Evolutionary conservation across 1,139 yeast genomes (phyloP).

Genomic region (Meyerozyma guilliermondii): DNA sequence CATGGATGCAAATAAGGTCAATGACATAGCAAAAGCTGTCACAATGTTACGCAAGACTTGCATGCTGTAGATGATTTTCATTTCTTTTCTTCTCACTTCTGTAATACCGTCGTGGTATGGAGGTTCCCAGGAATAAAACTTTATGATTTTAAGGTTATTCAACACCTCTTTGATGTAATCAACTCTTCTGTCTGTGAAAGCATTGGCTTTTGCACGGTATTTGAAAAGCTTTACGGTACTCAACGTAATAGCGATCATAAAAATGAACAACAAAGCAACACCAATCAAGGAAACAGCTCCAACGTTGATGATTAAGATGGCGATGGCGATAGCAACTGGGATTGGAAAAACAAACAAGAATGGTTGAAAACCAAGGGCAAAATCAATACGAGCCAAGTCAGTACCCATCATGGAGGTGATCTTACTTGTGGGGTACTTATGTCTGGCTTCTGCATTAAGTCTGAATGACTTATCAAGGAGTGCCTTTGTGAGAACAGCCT

Average conservation of each 20-base stretch:
- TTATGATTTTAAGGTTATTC: conserved; percentile 62
- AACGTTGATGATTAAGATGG: conserved; percentile 59
- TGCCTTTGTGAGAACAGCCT: conserved; percentile 31
- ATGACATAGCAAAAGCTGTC: conserved; percentile 8
- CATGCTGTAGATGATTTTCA: conserved; percentile 8
- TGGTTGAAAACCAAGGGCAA: conserved; percentile 70
- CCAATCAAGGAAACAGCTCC: conserved; percentile 76
- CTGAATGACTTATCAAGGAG: conserved; percentile 28
- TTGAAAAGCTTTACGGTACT: conserved; percentile 34
- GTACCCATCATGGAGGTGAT: conserved; percentile 61
- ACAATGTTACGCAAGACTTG: conserved; percentile 10
- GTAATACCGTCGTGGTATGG: conserved; percentile 11
- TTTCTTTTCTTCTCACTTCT: conserved; percentile 7
- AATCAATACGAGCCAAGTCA: conserved; percentile 74
- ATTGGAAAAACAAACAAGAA: conserved; percentile 58
- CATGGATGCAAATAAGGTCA: conserved; percentile 10
- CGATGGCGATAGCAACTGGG: conserved; percentile 56
- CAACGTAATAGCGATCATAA: conserved; percentile 34
- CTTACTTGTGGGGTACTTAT: conserved; percentile 26
- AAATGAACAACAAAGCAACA: conserved; percentile 31
- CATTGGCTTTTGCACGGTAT: conserved; percentile 40
- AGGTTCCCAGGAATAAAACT: conserved; percentile 44
- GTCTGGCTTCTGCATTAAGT: conserved; percentile 22
- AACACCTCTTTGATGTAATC: conserved; percentile 59
- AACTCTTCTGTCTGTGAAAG: conserved; percentile 56